Evolutionary conservation across 352 stramenopile species (phyloP).

Genomic region (Phytopythium delawarense): DNA sequence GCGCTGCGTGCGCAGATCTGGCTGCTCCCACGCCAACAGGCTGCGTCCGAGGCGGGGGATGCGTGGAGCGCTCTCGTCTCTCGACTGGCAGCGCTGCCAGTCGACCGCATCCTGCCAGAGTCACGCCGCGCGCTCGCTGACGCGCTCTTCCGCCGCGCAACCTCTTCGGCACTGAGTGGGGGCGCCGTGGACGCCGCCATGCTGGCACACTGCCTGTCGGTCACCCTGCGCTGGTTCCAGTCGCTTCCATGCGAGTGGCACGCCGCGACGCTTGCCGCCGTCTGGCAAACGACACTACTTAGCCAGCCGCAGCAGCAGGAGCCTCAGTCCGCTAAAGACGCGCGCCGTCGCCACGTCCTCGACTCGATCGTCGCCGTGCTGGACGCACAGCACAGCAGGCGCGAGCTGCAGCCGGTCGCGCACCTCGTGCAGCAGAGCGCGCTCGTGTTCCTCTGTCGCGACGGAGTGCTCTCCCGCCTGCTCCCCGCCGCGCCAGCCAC

Average conservation of each 20-base stretch:
- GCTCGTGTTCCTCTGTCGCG: conserved; percentile 45
- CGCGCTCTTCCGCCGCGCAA: conserved; percentile 58
- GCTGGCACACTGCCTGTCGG: conserved; percentile 36
- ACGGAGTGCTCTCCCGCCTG: conserved; percentile 15
- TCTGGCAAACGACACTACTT: conserved; percentile 57
- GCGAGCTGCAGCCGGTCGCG: conserved; percentile 18
- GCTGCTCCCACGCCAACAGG: conserved; percentile 43
- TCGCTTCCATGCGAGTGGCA: conserved; percentile 65
- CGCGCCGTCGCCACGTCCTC: neutral
- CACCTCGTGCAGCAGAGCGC: conserved; percentile 51
- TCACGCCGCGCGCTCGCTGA: conserved; percentile 51
- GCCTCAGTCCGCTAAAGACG: neutral
- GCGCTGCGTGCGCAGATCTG: conserved; percentile 66
- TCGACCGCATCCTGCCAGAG: conserved; percentile 42
- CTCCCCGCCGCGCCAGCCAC: neutral
- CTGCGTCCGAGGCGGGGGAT: conserved; percentile 23
- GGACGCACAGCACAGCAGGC: conserved; percentile 40
- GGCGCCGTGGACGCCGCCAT: conserved; percentile 41
- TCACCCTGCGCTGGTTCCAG: conserved; percentile 61
- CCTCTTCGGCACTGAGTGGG: conserved; percentile 27
- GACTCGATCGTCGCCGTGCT: conserved; percentile 38
- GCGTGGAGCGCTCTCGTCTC: conserved; percentile 38
- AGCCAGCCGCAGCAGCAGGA: conserved; percentile 22
- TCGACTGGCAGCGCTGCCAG: conserved; percentile 42
- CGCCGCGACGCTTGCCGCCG: conserved; percentile 39